Conservation (phyloP, 2,329 filamentous ascomycete species). For the Colletotrichum sp. region DNA sequence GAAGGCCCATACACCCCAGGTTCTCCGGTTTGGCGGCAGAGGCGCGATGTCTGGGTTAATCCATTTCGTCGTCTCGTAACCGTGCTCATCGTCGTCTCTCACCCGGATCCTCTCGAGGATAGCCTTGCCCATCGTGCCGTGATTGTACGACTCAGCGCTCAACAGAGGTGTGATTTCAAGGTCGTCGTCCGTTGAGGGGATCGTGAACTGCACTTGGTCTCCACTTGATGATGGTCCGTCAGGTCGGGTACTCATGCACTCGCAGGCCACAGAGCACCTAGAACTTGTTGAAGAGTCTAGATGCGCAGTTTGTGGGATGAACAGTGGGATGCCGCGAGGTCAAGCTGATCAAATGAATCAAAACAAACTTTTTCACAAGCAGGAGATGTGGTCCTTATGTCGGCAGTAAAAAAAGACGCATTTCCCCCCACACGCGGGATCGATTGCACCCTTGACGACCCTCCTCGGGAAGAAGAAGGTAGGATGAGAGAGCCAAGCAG, state of each 20-base stretch:
- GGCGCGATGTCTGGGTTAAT: constrained; percentile 49
- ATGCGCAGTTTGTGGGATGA: not conserved
- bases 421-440: not conserved
- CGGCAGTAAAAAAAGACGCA: constrained; percentile 5
- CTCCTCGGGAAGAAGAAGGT: not conserved
- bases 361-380: not conserved
- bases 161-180: not conserved
- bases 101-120: constrained; percentile 14
- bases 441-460: not conserved
- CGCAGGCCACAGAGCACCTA: not conserved
- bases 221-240: not conserved
- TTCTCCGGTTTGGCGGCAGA: constrained; percentile 47
- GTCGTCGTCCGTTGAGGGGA: not conserved
- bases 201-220: not conserved
- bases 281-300: not conserved
- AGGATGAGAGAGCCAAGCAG: not conserved
- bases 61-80: constrained; percentile 49
- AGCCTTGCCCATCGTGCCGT: not conserved
- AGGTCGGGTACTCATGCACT: not conserved
- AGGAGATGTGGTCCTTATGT: not conserved
- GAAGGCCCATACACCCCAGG: constrained; percentile 39
- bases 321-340: not conserved
- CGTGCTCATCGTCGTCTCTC: constrained; percentile 16
- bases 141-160: not conserved
- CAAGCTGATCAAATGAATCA: not conserved